Base-by-base conservation (phyloP, 257 asterid species). In the Salvia splendens region DNA sequence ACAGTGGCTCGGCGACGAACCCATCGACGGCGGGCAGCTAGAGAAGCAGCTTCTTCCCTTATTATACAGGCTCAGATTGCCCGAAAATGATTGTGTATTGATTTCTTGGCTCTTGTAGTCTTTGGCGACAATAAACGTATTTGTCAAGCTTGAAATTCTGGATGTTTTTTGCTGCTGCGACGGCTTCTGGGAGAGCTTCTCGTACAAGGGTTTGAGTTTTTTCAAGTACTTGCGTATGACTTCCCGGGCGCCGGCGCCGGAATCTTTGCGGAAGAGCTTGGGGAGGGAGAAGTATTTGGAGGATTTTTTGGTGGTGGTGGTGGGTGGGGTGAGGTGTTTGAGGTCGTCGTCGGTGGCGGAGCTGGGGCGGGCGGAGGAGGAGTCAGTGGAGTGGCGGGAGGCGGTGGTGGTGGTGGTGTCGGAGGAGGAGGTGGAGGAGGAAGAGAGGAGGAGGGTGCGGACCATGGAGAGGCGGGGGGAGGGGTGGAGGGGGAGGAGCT, bases 1-100 rank as follows among this genome's bases (percentile, higher is more conserved):
- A 12, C 77, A 75, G 50, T 86, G 98, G 63, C 76, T 87, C 0
- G 98, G 98, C 0, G 98, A 92, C 4, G 98, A 87, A 71, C 82
- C 73, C 84, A 87, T 89, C 51, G 97, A 89, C 7, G 96, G 85
- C 0, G 98, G 98, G 75, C 98, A 92, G 81, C 97, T 89, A 3
- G 96, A 77, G 8, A 81, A 84, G 65, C 77, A 80, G 57, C 78
- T 82, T 51, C 82, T 87, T 35, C 82, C 83, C 48, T 83, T 77
- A 4, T 92, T 88, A 30, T 84, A 89, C 30, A 63, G 4, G 78
- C 84, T 79, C 42, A 88, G 58, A 68, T 86, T 88, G 11, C 97
- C 95, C 10, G 97, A 91, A 47, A 91, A 86, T 0, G 97, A 91
- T 2, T 33, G 69, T 6, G 30, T 28, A 24, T 32, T 58, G n/a